Evolutionary conservation across 768 basidiomycete genomes (phyloP).

Genomic region (Rhodotorula toruloides): DNA sequence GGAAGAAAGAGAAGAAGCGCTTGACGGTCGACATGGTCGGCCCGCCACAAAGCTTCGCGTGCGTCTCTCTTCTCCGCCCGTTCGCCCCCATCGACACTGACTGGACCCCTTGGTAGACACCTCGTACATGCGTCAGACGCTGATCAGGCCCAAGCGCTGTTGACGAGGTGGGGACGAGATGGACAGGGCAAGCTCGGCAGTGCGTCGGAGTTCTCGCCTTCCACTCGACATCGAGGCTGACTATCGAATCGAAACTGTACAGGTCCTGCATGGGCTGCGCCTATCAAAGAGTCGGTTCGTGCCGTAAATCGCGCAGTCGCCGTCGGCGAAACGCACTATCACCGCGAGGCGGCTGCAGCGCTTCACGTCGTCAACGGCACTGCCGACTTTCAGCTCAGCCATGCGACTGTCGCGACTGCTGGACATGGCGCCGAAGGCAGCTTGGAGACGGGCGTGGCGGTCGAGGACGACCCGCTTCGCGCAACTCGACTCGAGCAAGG

Average conservation of each 20-base stretch:
- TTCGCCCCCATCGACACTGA: neutral
- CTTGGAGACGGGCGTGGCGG: constrained; percentile 13
- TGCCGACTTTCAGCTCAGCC: constrained; percentile 27
- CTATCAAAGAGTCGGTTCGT: constrained; percentile 73
- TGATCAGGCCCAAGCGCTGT: constrained; percentile 77
- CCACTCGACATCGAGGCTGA: too few relatives aligned
- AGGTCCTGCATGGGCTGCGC: constrained; percentile 85
- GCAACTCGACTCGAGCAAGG: neutral
- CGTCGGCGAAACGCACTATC: constrained; percentile 60
- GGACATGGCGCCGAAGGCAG: too few relatives aligned
- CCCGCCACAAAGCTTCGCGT: constrained; percentile 42
- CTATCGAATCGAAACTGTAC: constrained; percentile 15
- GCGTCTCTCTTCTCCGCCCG: neutral
- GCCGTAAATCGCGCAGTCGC: constrained; percentile 57
- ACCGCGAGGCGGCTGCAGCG: constrained; percentile 8
- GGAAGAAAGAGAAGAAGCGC: constrained; percentile 53
- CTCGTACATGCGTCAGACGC: constrained; percentile 85
- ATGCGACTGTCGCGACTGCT: neutral
- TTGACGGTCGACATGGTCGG: constrained; percentile 88
- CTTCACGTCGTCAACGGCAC: constrained; percentile 39
- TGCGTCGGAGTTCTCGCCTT: constrained; percentile 48
- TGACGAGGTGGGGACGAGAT: constrained; percentile 82
- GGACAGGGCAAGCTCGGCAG: constrained; percentile 82
- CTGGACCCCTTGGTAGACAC: constrained; percentile 58
- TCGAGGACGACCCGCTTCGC: constrained; percentile 23